Base-by-base conservation (phyloP, 2,329 filamentous ascomycete genomes). In the Epichloe elymi region DNA sequence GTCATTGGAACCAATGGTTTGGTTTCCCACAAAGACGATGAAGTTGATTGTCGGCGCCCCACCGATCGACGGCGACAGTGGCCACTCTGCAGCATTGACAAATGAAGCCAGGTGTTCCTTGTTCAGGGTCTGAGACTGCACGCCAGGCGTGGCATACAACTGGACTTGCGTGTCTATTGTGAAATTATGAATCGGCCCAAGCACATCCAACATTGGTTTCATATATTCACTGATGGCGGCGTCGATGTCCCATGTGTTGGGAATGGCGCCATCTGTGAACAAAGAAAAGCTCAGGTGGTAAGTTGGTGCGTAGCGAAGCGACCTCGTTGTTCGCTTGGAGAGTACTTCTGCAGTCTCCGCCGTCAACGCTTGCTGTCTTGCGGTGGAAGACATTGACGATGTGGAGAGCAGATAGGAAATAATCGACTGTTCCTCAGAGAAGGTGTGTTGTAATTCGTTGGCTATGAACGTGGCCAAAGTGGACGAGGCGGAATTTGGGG, bases 41-140 rank as follows among this genome's bases (percentile, higher is more conserved):
- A 98, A 97, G 68, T 98, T 97, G 62, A 98, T 83, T 0, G 93
- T 98, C 1, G 93, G 93, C 0, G 91, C 91, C 17, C 81, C 82
- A 41, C 90, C 93, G 58, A 98, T 97, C 51, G 88, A 95, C 0
- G 91, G 91, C 55, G 86, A 95, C 3, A 98, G 70, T 0, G 93
- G 93, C 93, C 93, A 98, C 69, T 98, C 93, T 2, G 93, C 93
- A 2, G 91, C 90, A 61, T 98, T 98, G 67, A 98, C 89, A 62
- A 98, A 98, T 1, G 87, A 90, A 38, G 88, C 88, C 1, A 98
- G 75, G 60, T 95, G 89, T 59, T 95, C 86, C 63, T 88, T 90
- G 60, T 79, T 82, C 37, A 98, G 71, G 0, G 85, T 75, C 23
- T 82, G 70, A 15, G 75, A 74, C 59, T 79, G 75, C 1, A 80